Evolutionary conservation across 805 yeast species (phyloP).

Genomic region (Saccharomycopsis malanga): DNA sequence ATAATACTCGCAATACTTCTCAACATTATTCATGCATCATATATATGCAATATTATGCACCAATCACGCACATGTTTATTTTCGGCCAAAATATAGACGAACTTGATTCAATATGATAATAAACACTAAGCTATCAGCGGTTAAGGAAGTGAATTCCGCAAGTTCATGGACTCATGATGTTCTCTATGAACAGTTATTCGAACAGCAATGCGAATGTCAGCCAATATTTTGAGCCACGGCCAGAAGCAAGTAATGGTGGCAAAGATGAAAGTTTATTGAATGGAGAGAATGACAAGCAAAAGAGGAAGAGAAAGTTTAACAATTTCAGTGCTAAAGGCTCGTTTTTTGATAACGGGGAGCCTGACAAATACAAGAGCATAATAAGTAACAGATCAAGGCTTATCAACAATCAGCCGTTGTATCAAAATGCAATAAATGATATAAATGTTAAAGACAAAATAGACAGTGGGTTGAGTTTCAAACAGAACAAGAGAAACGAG

Average conservation of each 20-base stretch:
- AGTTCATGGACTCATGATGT: too few relatives aligned
- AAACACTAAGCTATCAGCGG: too few relatives aligned
- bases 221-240: background rate
- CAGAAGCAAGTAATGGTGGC: background rate
- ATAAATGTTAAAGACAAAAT: too few relatives aligned
- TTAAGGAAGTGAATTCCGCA: too few relatives aligned
- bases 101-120: too few relatives aligned
- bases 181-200: background rate
- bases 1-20: too few relatives aligned
- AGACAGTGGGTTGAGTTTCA: background rate
- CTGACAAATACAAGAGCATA: background rate
- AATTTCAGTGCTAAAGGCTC: background rate
- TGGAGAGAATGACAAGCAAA: background rate
- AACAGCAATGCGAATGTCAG: background rate
- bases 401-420: background rate
- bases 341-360: background rate
- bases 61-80: too few relatives aligned
- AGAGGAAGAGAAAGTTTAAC: background rate
- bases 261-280: too few relatives aligned
- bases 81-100: too few relatives aligned
- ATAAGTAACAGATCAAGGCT: background rate
- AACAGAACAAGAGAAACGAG: background rate
- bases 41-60: too few relatives aligned
- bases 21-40: too few relatives aligned
- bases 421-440: background rate